Conservation (phyloP, 306 rosid genomes). For the Prunus persica region Prunus_persica_NCBIv2 NC_034009.1:2299001-2299500, state of each 20-base stretch:
- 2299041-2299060: neutral
- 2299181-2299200: neutral
- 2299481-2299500: neutral
- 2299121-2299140: conserved; percentile 8
- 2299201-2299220: neutral
- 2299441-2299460: neutral
- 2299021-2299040: no score
- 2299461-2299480: neutral
- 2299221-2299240: neutral
- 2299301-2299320: no score
- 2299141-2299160: neutral
- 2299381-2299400: no score
- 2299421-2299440: neutral
- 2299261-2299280: neutral
- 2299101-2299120: neutral
- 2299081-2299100: neutral
- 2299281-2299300: neutral
- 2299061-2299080: neutral
- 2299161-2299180: neutral
- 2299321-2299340: no score
- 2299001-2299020: no score
- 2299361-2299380: no score
- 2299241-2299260: neutral
- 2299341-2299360: no score
- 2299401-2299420: no score